phyloP scores from a whole-genome alignment of 2,329 filamentous ascomycete genomes.

The Reticulascus tulasneorum region DNA sequence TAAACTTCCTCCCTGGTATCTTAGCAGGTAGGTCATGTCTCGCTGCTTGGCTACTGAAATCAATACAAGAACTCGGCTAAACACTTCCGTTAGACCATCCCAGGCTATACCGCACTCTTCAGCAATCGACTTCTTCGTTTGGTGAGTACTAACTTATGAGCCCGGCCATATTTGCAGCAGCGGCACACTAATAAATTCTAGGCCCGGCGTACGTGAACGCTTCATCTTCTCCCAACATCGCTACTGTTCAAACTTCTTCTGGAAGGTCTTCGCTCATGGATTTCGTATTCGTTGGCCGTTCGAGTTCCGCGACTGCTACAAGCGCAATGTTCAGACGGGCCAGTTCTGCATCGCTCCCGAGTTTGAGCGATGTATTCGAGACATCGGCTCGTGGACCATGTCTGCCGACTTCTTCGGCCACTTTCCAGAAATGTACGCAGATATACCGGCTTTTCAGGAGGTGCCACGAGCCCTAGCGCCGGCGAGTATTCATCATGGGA shows the following conservation, averaged over 20 bases:
- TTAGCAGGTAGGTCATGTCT: constrained; percentile 16
- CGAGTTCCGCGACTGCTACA: constrained; percentile 21
- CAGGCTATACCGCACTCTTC: constrained; percentile 21
- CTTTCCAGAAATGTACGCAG: constrained; percentile 19
- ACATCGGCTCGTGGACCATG: constrained; percentile 25
- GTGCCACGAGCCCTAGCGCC: not conserved
- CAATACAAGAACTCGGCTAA: not conserved
- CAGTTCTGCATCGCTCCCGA: constrained; percentile 14
- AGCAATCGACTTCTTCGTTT: constrained; percentile 25
- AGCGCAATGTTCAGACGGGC: constrained; percentile 18
- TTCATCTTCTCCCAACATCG: constrained; percentile 23
- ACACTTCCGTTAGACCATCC: constrained; percentile 16
- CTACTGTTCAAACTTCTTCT: constrained; percentile 23
- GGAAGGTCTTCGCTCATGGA: constrained; percentile 18
- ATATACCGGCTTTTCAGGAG: constrained; percentile 8
- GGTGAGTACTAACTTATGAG: constrained; percentile 10
- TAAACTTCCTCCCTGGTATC: constrained; percentile 20
- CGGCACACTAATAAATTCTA: constrained; percentile 2
- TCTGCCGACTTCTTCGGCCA: constrained; percentile 19
- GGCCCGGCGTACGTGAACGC: constrained; percentile 23
- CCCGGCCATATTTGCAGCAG: not conserved
- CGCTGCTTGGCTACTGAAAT: not conserved
- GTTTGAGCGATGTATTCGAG: constrained; percentile 19
- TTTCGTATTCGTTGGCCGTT: constrained; percentile 21
- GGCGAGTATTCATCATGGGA: not conserved